phyloP scores from a whole-genome alignment of 805 yeast species.

The Danielia reshetovae region DNA sequence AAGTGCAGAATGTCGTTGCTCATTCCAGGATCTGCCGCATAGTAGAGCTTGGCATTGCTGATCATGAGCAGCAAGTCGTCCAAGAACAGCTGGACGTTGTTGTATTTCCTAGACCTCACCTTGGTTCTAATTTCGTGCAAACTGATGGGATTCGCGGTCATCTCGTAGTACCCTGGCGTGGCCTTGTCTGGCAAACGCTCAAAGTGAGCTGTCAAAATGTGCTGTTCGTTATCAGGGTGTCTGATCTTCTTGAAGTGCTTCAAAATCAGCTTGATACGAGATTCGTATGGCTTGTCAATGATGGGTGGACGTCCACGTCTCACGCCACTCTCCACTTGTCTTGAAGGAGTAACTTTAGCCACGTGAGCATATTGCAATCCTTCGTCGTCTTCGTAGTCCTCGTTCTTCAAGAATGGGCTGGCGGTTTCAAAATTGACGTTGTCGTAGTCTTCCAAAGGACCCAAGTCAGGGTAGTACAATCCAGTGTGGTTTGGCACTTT shows the following conservation, averaged over 20 bases:
- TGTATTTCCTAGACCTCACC: slow-evolving; percentile 81
- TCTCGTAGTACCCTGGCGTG: slow-evolving; percentile 51
- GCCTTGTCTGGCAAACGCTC: slow-evolving; percentile 77
- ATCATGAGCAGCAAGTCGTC: slow-evolving; percentile 74
- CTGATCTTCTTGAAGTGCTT: slow-evolving; percentile 74
- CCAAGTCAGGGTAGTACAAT: slow-evolving; percentile 59
- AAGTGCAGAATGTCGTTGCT: slow-evolving; percentile 59
- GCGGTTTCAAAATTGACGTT: slow-evolving; percentile 8
- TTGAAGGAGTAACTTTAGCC: slow-evolving; percentile 3
- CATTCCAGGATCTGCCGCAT: slow-evolving; percentile 48
- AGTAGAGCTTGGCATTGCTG: slow-evolving; percentile 63
- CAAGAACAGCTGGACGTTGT: slow-evolving; percentile 69
- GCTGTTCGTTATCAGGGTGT: slow-evolving; percentile 43
- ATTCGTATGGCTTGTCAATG: slow-evolving; percentile 87
- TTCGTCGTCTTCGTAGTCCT: slow-evolving; percentile 17
- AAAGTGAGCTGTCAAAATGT: slow-evolving; percentile 57
- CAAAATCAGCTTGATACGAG: slow-evolving; percentile 82
- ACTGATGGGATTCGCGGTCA: slow-evolving; percentile 57
- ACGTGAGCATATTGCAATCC: slow-evolving; percentile 1
- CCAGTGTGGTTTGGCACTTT: slow-evolving; percentile 30
- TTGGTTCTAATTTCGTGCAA: slow-evolving; percentile 73
- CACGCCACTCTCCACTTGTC: slow-evolving; percentile 41
- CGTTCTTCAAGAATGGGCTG: slow-evolving; percentile 11
- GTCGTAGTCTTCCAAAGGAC: slow-evolving; percentile 43
- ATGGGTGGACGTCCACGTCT: slow-evolving; percentile 90